Percentiles rank a stretch among this genome's conserved stretches.
These are phyloP conservation scores for Marasmius fiardii DNA, from an alignment of 1,284 basidiomycete genomes.

Conservation along the genomic window DNA sequence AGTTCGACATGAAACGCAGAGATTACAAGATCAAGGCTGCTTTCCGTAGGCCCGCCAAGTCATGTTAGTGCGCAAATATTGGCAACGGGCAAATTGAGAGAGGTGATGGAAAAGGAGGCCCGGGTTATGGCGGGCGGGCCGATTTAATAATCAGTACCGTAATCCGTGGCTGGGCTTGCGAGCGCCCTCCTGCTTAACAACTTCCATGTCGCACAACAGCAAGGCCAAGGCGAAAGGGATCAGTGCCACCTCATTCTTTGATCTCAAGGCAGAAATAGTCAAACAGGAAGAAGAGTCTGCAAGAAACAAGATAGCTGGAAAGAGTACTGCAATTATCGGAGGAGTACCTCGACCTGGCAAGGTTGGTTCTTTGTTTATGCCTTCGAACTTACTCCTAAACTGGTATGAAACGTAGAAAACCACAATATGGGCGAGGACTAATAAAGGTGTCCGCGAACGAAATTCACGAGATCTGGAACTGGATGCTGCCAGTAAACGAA, in stretches of 20 bases:
- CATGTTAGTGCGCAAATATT: no score
- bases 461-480: slow-evolving; percentile 64
- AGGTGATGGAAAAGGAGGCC: no score
- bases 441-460: slow-evolving; percentile 65
- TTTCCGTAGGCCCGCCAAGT: no score
- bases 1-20: no score
- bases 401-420: slow-evolving; percentile 51
- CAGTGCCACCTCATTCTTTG: slow-evolving; percentile 69
- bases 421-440: slow-evolving; percentile 66
- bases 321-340: slow-evolving; percentile 46
- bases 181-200: no score
- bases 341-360: slow-evolving; percentile 63
- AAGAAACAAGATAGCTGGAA: slow-evolving; percentile 56
- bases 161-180: no score
- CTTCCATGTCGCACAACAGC: slow-evolving; percentile 18
- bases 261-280: slow-evolving; percentile 70
- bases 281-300: slow-evolving; percentile 63
- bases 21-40: no score
- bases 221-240: slow-evolving; percentile 68
- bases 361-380: slow-evolving; percentile 34
- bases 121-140: no score
- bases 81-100: no score
- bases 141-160: no score
- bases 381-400: background rate
- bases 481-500: slow-evolving; percentile 62